Evolutionary conservation across 2,329 filamentous ascomycete genomes (phyloP), one percentile per base, ranked within the genome.

Genomic region (Huntiella moniliformis): DNA sequence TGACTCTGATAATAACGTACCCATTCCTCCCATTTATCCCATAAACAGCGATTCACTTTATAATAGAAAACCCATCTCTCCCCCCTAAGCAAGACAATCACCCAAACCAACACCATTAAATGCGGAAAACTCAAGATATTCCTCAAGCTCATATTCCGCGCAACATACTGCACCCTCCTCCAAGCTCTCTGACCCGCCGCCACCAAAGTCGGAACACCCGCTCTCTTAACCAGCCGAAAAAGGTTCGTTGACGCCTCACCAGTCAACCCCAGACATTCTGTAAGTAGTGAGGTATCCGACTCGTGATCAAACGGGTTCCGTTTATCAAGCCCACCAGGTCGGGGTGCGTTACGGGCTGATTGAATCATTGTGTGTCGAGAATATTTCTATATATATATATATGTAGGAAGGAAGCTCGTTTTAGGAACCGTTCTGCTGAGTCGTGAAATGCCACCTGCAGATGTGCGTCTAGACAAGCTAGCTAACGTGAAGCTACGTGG

Each of bases 1-100:
- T 15, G 28, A 32, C 17, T n/a, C 4, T 11, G 11, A 33, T 2
- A 15, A 4, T 15, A 36, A 31, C 73, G 57, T 68, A 93, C 86
- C 87, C 91, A 98, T 61, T 74, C 71, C 66, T 98, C 91, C 91
- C 91, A 98, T 36, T 72, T 73, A 33, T 74, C 69, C 91, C 91
- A 98, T 46, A 73, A 64, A 61, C 91, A 98, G 44, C 65, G 68
- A 47, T 72, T 66, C 12, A 94, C 73, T 50, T 73, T 77, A 52
- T 73, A 73, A 45, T 71, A 67, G 60, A 92, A 96, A 33, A 79
- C 71, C 61, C 73, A 81, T 49, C 82, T 70, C 65, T 98, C 91
- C 1, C 88, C 86, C 76, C 83, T 91, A 52, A 91, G 74, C 51
- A 98, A 56, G 15, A 82, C 69, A 16, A 83, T 59, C 36, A 86